Evolutionary conservation across 2,329 filamentous ascomycete species (phyloP).

Genomic region (Verticillium zaregamsianum): DNA sequence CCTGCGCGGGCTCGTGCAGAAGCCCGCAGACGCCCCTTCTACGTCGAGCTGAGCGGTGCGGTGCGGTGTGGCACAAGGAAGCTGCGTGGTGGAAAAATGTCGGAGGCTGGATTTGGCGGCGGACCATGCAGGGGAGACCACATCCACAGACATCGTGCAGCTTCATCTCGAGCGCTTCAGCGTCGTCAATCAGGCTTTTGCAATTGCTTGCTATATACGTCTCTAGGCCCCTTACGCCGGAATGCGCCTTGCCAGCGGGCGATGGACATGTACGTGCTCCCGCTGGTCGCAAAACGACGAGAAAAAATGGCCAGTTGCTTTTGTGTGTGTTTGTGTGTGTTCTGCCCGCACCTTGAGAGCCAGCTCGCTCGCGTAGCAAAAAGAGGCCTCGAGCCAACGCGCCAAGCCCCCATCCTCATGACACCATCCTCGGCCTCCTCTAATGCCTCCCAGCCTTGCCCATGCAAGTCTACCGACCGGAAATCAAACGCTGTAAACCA

Average conservation of each 20-base stretch:
- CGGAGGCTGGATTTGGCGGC: too few relatives aligned
- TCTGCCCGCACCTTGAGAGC: neutral
- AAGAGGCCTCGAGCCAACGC: neutral
- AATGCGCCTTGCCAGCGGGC: neutral
- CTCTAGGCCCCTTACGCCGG: neutral
- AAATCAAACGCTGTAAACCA: neutral
- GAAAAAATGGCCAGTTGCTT: slow-evolving; percentile 2
- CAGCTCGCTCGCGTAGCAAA: neutral
- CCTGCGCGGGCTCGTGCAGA: slow-evolving; percentile 73
- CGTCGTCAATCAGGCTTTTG: neutral
- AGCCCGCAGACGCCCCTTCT: slow-evolving; percentile 24
- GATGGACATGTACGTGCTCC: neutral
- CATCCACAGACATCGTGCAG: too few relatives aligned
- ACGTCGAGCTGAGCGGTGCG: neutral
- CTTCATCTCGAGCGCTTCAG: neutral
- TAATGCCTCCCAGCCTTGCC: neutral
- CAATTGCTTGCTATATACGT: slow-evolving; percentile 10
- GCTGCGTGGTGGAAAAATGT: neutral
- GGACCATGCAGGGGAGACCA: too few relatives aligned
- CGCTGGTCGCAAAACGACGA: neutral
- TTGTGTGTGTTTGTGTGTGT: neutral
- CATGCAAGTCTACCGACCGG: neutral
- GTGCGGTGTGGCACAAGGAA: neutral
- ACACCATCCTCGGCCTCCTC: neutral
- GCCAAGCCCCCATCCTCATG: neutral